phyloP scores from a whole-genome alignment of 352 stramenopile species.

The Phytophthora melonis region DNA sequence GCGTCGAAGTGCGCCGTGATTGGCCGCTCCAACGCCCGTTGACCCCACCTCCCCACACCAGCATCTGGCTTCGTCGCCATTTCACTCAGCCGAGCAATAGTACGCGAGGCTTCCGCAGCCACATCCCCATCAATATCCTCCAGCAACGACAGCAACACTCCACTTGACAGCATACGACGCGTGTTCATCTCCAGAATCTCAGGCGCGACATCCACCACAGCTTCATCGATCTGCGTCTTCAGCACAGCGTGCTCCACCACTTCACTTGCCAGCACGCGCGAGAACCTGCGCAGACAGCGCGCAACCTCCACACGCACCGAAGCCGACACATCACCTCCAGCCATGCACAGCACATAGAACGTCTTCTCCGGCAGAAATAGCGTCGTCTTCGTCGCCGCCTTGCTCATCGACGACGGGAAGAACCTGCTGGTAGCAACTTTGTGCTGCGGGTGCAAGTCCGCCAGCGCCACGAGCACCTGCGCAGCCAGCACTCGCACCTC shows the following conservation, averaged over 20 bases:
- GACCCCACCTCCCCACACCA: constrained; percentile 36
- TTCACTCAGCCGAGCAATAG: constrained; percentile 50
- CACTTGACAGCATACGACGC: constrained; percentile 70
- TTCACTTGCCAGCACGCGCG: constrained; percentile 23
- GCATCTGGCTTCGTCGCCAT: constrained; percentile 14
- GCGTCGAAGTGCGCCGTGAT: constrained; percentile 67
- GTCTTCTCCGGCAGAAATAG: constrained; percentile 48
- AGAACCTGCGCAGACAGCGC: constrained; percentile 43
- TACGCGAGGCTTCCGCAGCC: constrained; percentile 55
- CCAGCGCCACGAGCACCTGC: constrained; percentile 45
- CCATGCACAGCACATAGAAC: constrained; percentile 61
- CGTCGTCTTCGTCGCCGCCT: not conserved
- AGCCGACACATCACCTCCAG: constrained; percentile 40
- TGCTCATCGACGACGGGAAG: constrained; percentile 24
- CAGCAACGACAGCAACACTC: constrained; percentile 63
- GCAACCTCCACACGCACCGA: constrained; percentile 54
- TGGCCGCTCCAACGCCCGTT: constrained; percentile 47
- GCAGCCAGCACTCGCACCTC: constrained; percentile 44
- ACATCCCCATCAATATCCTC: constrained; percentile 61
- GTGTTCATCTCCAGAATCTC: constrained; percentile 50
- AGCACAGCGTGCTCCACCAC: constrained; percentile 55
- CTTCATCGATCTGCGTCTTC: constrained; percentile 67
- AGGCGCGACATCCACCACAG: constrained; percentile 47
- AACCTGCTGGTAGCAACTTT: constrained; percentile 34
- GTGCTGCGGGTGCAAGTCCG: constrained; percentile 33